These are phyloP conservation scores for Rusavskia elegans DNA, from an alignment of 495 filamentous ascomycete species.

Conservation along the genomic window DNA sequence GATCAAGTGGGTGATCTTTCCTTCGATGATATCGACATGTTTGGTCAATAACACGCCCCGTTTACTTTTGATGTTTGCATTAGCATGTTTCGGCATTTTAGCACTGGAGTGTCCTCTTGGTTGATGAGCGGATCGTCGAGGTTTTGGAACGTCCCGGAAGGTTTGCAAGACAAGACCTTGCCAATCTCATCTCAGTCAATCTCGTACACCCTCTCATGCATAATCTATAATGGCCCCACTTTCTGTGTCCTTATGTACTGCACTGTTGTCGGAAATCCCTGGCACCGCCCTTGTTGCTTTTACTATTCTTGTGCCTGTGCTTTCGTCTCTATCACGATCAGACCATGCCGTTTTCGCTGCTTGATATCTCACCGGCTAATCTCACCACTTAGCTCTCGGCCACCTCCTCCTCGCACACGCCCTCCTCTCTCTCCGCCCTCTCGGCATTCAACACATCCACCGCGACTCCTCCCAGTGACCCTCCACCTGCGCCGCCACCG, in stretches of 20 bases:
- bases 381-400: constrained; percentile 1
- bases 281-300: too few relatives aligned
- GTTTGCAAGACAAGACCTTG: too few relatives aligned
- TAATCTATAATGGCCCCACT: too few relatives aligned
- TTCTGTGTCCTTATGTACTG: too few relatives aligned
- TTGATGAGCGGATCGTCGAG: not conserved
- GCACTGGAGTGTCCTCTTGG: not conserved
- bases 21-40: constrained; percentile 40
- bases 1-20: constrained; percentile 54
- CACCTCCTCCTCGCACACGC: not conserved
- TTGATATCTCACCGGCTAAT: not conserved
- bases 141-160: too few relatives aligned
- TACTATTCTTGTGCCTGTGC: too few relatives aligned
- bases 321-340: too few relatives aligned
- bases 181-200: too few relatives aligned
- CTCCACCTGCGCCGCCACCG: constrained; percentile 43
- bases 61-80: not conserved
- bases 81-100: not conserved
- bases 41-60: constrained; percentile 18
- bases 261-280: too few relatives aligned
- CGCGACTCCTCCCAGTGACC: constrained; percentile 25
- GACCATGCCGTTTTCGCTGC: too few relatives aligned
- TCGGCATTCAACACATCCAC: constrained; percentile 15
- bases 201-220: too few relatives aligned
- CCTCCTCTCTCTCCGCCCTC: constrained; percentile 15